These are phyloP conservation scores for Podospora appendiculata DNA, from an alignment of 495 filamentous ascomycete genomes.

Conservation along the genomic window DNA sequence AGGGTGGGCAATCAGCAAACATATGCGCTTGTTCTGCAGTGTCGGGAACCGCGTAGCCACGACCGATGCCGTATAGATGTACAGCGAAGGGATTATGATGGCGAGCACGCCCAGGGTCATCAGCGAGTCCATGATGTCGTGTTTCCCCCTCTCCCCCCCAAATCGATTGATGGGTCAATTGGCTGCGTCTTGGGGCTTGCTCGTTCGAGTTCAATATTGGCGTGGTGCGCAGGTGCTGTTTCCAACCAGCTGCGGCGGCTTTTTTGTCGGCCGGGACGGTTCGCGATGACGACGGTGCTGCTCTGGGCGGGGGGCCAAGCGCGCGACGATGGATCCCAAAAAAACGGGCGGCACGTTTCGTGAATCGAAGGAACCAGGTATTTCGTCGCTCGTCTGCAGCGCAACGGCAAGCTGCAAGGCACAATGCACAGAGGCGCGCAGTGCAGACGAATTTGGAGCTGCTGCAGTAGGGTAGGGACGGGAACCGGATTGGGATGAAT, in stretches of 20 bases:
- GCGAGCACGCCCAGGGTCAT: conserved; percentile 35
- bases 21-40: conserved; percentile 71
- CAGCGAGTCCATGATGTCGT: conserved; percentile 19
- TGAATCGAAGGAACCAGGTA: too few relatives aligned
- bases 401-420: too few relatives aligned
- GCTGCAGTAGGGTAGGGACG: neutral
- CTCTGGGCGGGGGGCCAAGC: too few relatives aligned
- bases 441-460: neutral
- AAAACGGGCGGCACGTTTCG: too few relatives aligned
- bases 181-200: too few relatives aligned
- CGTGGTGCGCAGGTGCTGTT: neutral
- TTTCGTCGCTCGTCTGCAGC: too few relatives aligned
- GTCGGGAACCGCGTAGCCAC: conserved; percentile 54
- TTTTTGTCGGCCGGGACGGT: too few relatives aligned
- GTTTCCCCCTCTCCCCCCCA: neutral
- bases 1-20: conserved; percentile 89
- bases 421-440: too few relatives aligned
- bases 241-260: too few relatives aligned
- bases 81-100: conserved; percentile 52
- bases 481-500: neutral
- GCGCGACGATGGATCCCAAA: too few relatives aligned
- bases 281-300: too few relatives aligned
- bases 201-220: neutral
- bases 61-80: conserved; percentile 52
- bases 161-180: too few relatives aligned